phyloP scores from a whole-genome alignment of 1,284 basidiomycete species.

The Boletus subluridellus region DNA sequence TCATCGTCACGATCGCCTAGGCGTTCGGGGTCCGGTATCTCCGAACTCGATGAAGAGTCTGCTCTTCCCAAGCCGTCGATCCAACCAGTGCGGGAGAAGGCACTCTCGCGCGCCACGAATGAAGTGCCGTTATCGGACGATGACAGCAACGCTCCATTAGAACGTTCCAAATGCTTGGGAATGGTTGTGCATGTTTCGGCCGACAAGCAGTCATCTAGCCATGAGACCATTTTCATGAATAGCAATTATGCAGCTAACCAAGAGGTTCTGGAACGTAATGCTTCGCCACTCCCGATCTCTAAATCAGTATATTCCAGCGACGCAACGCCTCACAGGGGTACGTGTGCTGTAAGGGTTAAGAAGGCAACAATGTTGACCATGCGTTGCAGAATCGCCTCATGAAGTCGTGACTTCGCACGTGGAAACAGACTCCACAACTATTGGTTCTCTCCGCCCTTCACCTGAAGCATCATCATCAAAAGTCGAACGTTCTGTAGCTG shows the following conservation, averaged over 20 bases:
- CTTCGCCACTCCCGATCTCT: slow-evolving; percentile 4
- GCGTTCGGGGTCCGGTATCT: slow-evolving; percentile 33
- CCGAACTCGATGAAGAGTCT: slow-evolving; percentile 26
- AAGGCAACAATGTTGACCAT: slow-evolving; percentile 13
- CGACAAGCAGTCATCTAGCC: slow-evolving; percentile 15
- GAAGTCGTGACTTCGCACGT: slow-evolving; percentile 12
- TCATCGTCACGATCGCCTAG: slow-evolving; percentile 41
- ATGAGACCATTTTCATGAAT: slow-evolving; percentile 25
- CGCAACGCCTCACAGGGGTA: slow-evolving; percentile 18
- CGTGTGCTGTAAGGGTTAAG: background rate
- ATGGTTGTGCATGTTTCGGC: slow-evolving; percentile 10
- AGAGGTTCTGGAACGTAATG: slow-evolving; percentile 7
- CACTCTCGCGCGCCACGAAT: slow-evolving; percentile 9
- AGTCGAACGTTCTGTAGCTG: slow-evolving; percentile 1
- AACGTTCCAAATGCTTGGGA: slow-evolving; percentile 25
- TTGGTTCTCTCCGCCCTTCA: slow-evolving; percentile 2
- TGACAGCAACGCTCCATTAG: slow-evolving; percentile 14
- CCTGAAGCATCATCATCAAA: slow-evolving; percentile 8
- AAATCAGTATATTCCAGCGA: slow-evolving; percentile 8
- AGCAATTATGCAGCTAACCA: slow-evolving; percentile 7
- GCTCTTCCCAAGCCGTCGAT: slow-evolving; percentile 20
- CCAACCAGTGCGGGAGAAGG: slow-evolving; percentile 27
- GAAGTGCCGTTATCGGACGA: slow-evolving; percentile 9
- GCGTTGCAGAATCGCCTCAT: slow-evolving; percentile 15
- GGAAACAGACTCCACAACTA: slow-evolving; percentile 6